Evolutionary conservation across 1,284 basidiomycete genomes (phyloP).

Genomic region (Porogramme epimiltina): DNA sequence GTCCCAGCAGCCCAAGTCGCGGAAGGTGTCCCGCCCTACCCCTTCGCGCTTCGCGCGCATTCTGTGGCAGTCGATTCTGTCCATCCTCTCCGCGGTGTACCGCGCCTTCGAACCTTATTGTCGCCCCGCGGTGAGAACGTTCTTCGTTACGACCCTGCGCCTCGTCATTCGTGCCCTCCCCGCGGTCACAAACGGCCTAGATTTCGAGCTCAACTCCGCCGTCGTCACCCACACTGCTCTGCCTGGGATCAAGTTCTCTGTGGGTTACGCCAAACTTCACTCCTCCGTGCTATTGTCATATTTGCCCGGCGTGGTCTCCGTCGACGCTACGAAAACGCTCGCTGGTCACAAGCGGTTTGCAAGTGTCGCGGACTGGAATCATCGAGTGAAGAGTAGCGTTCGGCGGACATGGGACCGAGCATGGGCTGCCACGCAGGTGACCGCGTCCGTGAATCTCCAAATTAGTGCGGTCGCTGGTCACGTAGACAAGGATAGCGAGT

Average conservation of each 20-base stretch:
- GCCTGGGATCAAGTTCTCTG: conserved; percentile 50
- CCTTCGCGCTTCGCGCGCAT: conserved; percentile 56
- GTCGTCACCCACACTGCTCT: conserved; percentile 50
- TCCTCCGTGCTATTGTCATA: conserved; percentile 57
- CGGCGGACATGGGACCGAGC: conserved; percentile 67
- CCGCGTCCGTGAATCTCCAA: conserved; percentile 50
- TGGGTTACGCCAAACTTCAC: conserved; percentile 54
- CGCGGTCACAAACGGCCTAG: conserved; percentile 61
- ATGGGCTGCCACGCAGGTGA: conserved; percentile 62
- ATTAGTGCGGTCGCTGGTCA: conserved; percentile 49
- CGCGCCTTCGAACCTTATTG: conserved; percentile 56
- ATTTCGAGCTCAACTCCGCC: conserved; percentile 63
- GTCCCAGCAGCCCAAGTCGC: conserved; percentile 1
- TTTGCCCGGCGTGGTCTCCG: conserved; percentile 38
- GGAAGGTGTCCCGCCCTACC: conserved; percentile 6
- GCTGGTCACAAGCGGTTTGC: conserved; percentile 32
- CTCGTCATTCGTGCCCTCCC: conserved; percentile 65
- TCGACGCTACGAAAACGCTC: conserved; percentile 26
- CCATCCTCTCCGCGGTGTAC: conserved; percentile 36
- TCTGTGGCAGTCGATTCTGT: conserved; percentile 45
- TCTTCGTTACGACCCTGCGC: conserved; percentile 56
- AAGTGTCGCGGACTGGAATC: conserved; percentile 63
- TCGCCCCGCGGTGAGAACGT: conserved; percentile 59
- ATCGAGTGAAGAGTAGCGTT: conserved; percentile 58
- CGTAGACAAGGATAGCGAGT: conserved; percentile 31